phyloP scores from a whole-genome alignment of 2,329 filamentous ascomycete species.

The Aschersonia sp. region DNA sequence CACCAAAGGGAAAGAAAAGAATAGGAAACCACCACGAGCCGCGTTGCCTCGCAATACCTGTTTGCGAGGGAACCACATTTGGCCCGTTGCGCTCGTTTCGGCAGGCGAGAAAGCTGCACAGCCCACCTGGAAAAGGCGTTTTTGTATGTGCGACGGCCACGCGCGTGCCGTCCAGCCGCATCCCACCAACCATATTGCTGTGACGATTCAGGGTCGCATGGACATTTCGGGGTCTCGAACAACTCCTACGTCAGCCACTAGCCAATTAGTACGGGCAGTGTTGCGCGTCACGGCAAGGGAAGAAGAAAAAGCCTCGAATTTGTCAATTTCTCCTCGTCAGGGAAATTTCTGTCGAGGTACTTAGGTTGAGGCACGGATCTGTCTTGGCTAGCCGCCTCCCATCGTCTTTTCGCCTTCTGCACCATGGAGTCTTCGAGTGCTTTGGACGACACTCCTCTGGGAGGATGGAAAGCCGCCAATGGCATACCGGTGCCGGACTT shows the following conservation, averaged over 20 bases:
- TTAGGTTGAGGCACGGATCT: too few relatives aligned
- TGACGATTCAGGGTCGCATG: background rate
- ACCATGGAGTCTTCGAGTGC: background rate
- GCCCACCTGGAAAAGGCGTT: background rate
- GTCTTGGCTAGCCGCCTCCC: background rate
- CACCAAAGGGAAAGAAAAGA: too few relatives aligned
- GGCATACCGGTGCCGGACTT: conserved; percentile 17
- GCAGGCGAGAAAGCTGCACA: background rate
- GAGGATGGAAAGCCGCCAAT: conserved; percentile 11
- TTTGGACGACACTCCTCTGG: conserved; percentile 7
- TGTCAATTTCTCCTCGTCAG: too few relatives aligned
- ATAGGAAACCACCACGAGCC: too few relatives aligned
- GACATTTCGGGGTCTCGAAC: background rate
- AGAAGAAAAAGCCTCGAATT: too few relatives aligned
- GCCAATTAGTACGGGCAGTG: background rate
- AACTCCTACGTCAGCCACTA: background rate
- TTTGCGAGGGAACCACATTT: background rate
- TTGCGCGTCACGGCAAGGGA: background rate
- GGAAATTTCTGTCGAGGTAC: too few relatives aligned
- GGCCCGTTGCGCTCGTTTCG: background rate
- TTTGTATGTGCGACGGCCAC: background rate
- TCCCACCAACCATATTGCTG: background rate
- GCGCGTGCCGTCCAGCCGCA: background rate
- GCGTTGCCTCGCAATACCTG: too few relatives aligned
- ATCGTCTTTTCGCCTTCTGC: background rate